Evolutionary conservation across 2,329 filamentous ascomycete species (phyloP).

Genomic region (Didymella arachidicola): DNA sequence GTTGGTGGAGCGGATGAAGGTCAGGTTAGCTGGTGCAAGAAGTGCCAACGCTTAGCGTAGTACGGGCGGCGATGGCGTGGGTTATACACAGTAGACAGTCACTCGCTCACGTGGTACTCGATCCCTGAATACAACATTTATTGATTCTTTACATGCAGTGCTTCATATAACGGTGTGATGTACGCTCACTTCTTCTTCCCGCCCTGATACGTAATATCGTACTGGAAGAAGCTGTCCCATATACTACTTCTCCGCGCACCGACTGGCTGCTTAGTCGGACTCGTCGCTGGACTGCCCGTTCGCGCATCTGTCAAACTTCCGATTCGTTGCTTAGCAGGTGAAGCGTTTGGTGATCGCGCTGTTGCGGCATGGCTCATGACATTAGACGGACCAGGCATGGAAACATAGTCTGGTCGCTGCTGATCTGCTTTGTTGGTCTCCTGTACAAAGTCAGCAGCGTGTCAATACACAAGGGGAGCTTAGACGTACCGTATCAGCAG

Average conservation of each 20-base stretch:
- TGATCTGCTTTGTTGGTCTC: conserved; percentile 15
- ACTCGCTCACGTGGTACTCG: neutral
- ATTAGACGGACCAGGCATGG: conserved; percentile 23
- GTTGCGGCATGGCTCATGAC: conserved; percentile 15
- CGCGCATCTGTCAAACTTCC: conserved; percentile 31
- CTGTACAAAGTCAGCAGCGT: conserved; percentile 24
- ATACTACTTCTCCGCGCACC: conserved; percentile 42
- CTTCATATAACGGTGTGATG: neutral
- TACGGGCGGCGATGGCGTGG: neutral
- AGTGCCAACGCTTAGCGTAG: neutral
- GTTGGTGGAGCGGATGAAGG: neutral
- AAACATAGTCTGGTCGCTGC: conserved; percentile 28
- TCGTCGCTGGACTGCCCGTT: conserved; percentile 31
- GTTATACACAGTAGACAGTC: neutral
- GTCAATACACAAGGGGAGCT: conserved; percentile 30
- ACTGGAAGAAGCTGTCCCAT: conserved; percentile 51
- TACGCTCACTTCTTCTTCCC: conserved; percentile 43
- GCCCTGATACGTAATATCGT: conserved; percentile 52
- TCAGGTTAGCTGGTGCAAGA: neutral
- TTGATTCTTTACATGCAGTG: conserved; percentile 1
- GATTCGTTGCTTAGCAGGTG: conserved; percentile 28
- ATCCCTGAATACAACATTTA: neutral
- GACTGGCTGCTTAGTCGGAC: conserved; percentile 31
- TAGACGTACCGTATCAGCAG: conserved; percentile 43
- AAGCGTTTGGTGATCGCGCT: conserved; percentile 24